Evolutionary conservation across 2,329 filamentous ascomycete species (phyloP).

Genomic region (Emydomyces testavorans): DNA sequence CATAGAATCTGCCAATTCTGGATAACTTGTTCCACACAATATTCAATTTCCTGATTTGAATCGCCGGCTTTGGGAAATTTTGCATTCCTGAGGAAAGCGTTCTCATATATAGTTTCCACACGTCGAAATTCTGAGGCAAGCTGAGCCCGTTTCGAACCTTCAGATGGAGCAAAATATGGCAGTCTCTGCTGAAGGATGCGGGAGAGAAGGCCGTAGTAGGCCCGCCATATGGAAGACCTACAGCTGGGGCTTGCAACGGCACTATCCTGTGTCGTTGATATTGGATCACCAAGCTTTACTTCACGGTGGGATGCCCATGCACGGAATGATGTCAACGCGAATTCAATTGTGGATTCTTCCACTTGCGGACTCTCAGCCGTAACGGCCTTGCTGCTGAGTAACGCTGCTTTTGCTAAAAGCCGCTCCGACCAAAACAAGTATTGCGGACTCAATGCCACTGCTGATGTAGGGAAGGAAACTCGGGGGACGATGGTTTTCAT

Average conservation of each 20-base stretch:
- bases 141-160: slow-evolving; percentile 44
- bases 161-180: slow-evolving; percentile 28
- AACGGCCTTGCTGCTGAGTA: slow-evolving; percentile 50
- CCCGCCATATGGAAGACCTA: slow-evolving; percentile 57
- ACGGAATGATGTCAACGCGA: slow-evolving; percentile 41
- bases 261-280: slow-evolving; percentile 16
- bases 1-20: slow-evolving; percentile 76
- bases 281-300: slow-evolving; percentile 24
- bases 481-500: slow-evolving; percentile 57
- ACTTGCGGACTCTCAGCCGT: slow-evolving; percentile 17
- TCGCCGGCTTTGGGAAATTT: slow-evolving; percentile 76
- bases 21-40: slow-evolving; percentile 67
- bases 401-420: slow-evolving; percentile 61
- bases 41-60: slow-evolving; percentile 65
- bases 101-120: slow-evolving; percentile 69
- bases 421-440: slow-evolving; percentile 68
- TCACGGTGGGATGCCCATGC: slow-evolving; percentile 33
- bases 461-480: slow-evolving; percentile 35
- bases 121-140: slow-evolving; percentile 66
- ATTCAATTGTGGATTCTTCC: slow-evolving; percentile 23
- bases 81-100: slow-evolving; percentile 63
- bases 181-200: slow-evolving; percentile 51
- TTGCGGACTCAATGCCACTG: slow-evolving; percentile 46
- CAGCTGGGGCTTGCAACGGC: slow-evolving; percentile 19
- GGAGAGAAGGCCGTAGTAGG: slow-evolving; percentile 73